A percentile compares a stretch with the other conserved stretches of the same genome.
Conservation (phyloP, 257 asterid genomes). For the Misopates orontium region DNA sequence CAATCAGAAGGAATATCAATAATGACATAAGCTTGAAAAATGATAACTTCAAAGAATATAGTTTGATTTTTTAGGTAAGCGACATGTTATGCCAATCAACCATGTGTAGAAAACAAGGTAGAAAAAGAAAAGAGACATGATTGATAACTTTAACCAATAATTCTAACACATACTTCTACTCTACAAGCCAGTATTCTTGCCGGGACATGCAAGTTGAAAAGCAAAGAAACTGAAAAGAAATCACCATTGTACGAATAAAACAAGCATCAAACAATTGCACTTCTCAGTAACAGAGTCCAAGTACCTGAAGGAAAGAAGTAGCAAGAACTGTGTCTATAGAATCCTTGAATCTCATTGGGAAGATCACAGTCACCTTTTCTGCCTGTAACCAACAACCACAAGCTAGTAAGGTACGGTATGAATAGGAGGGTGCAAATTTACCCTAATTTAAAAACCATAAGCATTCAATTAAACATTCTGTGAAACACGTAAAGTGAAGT, state of each 20-base stretch:
- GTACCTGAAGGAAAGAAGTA: conserved; percentile 90
- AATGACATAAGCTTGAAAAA: not conserved
- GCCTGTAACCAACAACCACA: conserved; percentile 49
- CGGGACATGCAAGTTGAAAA: conserved; percentile 11
- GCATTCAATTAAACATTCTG: conserved; percentile 18
- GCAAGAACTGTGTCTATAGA: conserved; percentile 83
- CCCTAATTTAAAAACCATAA: not conserved
- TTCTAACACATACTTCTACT: conserved; percentile 5
- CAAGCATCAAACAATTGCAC: conserved; percentile 17
- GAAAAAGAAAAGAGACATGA: not conserved
- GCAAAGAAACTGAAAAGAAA: conserved; percentile 1
- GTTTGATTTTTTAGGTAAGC: not conserved
- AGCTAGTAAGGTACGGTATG: conserved; percentile 21
- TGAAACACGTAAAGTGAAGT: conserved; percentile 20
- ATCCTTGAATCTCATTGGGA: conserved; percentile 92
- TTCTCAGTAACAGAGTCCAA: conserved; percentile 6
- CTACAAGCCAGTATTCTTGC: not conserved
- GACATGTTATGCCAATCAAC: conserved; percentile 10
- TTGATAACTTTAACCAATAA: conserved; percentile 1
- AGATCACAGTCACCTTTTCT: conserved; percentile 71
- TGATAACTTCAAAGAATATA: conserved; percentile 8
- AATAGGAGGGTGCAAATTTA: conserved; percentile 9
- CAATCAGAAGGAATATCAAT: conserved; percentile 7
- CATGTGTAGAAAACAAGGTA: not conserved
- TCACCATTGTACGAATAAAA: not conserved